Evolutionary conservation across 1,284 basidiomycete species (phyloP).

Genomic region (Ceratobasidium sp.): DNA sequence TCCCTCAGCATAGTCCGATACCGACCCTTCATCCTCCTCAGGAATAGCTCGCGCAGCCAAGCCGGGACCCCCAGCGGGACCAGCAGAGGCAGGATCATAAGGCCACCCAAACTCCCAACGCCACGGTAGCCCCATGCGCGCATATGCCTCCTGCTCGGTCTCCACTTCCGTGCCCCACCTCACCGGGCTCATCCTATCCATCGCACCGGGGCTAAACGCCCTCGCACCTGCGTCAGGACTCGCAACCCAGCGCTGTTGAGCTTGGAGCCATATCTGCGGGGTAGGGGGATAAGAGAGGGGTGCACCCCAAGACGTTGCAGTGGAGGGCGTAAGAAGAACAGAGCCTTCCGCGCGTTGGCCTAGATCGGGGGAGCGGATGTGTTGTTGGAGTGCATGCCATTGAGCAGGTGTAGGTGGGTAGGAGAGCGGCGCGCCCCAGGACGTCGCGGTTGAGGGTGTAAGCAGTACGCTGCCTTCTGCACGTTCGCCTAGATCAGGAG

Average conservation of each 20-base stretch:
- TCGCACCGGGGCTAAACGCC: conserved; percentile 1
- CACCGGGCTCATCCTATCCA: conserved; percentile 30
- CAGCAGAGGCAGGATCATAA: neutral
- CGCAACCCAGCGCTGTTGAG: conserved; percentile 7
- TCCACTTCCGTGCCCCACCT: conserved; percentile 17
- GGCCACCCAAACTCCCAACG: conserved; percentile 36
- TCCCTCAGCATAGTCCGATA: neutral
- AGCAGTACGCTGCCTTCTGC: conserved; percentile 70
- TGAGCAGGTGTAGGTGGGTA: conserved; percentile 46
- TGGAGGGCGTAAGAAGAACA: conserved; percentile 52
- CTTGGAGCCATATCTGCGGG: conserved; percentile 8
- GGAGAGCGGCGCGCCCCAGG: conserved; percentile 50
- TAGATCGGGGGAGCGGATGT: conserved; percentile 62
- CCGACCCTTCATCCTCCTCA: neutral
- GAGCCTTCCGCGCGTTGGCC: conserved; percentile 57
- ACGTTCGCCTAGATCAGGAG: conserved; percentile 65
- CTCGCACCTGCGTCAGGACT: conserved; percentile 19
- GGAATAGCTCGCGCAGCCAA: neutral
- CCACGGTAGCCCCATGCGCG: conserved; percentile 22
- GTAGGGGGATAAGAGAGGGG: conserved; percentile 50
- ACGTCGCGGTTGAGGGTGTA: conserved; percentile 60
- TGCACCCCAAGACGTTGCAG: conserved; percentile 66
- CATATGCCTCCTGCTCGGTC: conserved; percentile 35
- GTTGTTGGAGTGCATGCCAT: conserved; percentile 56
- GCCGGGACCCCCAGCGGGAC: neutral